Base-by-base conservation (phyloP, 2,329 filamentous ascomycete species). In the Ascochyta viciae-villosae region DNA sequence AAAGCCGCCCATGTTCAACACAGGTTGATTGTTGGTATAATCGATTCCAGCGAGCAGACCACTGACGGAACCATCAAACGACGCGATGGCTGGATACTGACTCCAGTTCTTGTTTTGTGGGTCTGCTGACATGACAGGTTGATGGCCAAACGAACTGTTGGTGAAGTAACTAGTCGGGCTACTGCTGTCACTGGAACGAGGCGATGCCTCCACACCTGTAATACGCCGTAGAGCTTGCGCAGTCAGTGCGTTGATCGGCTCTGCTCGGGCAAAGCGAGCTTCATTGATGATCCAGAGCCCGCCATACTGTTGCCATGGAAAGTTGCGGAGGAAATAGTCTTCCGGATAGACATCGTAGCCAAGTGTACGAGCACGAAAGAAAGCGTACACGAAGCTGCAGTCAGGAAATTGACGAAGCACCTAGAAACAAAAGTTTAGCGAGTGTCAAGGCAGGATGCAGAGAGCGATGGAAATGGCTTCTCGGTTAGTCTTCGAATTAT, bases 321-420 rank as follows among this genome's bases (percentile, higher is more conserved):
- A 76, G 48, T 63, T 73, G n/a, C 58, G 63, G 7, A 75, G 62
- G 41, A 76, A 77, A 41, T 71, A 59, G 41, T 76, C 72, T 61
- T 76, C 74, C 6, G 74, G 74, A 33, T 76, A 75, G 19, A 76
- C 72, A 34, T 76, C 73, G 57, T 72, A 76, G 22, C 73, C 73
- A 40, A 75, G 66, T 0, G 72, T 74, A 7, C 65, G 65, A 37
- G 69, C 69, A 57, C 73, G 72, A 52, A 75, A 76, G 58, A 77
- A 76, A 33, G 63, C 72, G 61, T 76, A 77, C 12, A 77, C 65
- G 44, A 64, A 77, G 27, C 71, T 71, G 57, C 70, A 71, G 35
- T 73, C 71, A 1, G 71, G 72, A 34, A 75, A 77, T 45, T 74
- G 71, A 23, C 70, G 66, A 39, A 76, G 69, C 9, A 76, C 71